A percentile compares a stretch with the other conserved stretches of the same genome.
phyloP scores from a whole-genome alignment of 2,329 filamentous ascomycete species.

The Stagonosporopsis vannaccii region DNA sequence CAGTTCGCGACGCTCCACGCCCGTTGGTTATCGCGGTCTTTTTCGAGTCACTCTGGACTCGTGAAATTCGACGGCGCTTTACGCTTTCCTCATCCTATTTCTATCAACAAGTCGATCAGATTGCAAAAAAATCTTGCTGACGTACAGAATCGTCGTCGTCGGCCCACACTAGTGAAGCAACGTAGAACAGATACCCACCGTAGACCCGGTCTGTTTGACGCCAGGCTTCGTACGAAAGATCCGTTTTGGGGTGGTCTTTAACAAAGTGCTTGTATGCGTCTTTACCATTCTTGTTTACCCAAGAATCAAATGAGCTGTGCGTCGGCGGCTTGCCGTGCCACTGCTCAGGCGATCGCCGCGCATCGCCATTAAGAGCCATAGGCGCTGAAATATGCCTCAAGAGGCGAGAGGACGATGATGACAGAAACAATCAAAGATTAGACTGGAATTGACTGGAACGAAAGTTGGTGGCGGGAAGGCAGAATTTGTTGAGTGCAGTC shows the following conservation, averaged over 20 bases:
- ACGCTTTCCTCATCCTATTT: conserved; percentile 36
- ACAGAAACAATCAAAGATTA: conserved; percentile 3
- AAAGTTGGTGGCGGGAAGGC: conserved; percentile 14
- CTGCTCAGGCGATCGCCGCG: conserved; percentile 1
- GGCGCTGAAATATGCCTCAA: conserved; percentile 13
- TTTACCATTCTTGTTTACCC: conserved; percentile 9
- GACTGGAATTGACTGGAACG: conserved; percentile 12
- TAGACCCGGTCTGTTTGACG: conserved; percentile 34
- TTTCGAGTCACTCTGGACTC: conserved; percentile 32
- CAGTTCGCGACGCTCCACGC: conserved; percentile 25
- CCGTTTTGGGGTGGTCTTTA: conserved; percentile 28
- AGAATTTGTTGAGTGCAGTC: conserved; percentile 14
- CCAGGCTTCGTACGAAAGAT: conserved; percentile 44
- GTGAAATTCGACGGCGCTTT: conserved; percentile 28
- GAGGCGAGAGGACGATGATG: background rate
- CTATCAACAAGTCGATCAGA: conserved; percentile 25
- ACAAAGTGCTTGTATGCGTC: conserved; percentile 34
- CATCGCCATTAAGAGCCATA: conserved; percentile 12
- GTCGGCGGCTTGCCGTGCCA: conserved; percentile 3
- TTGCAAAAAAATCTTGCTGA: conserved; percentile 1
- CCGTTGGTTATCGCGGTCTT: conserved; percentile 38
- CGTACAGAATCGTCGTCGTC: conserved; percentile 41
- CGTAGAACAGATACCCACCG: conserved; percentile 41
- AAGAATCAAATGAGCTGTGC: conserved; percentile 10
- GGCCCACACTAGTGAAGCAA: conserved; percentile 39